Conservation (phyloP, 495 filamentous ascomycete genomes). For the Oidiodendron maius region DNA sequence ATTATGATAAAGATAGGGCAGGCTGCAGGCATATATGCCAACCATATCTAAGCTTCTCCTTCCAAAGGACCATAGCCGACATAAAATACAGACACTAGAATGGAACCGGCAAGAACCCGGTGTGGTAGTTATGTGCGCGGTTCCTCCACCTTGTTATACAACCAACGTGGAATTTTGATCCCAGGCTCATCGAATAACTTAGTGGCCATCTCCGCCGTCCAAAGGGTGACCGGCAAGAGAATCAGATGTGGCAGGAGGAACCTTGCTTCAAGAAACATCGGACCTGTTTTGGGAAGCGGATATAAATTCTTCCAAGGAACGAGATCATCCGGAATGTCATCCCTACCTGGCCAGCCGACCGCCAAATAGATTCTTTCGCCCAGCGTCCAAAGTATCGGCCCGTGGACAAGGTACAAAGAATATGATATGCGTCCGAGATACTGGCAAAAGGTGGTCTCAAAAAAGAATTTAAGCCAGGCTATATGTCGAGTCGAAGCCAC, state of each 20-base stretch:
- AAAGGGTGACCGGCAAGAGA: constrained; percentile 48
- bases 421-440: not conserved
- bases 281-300: constrained; percentile 25
- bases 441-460: not conserved
- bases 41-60: too few species aligned
- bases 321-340: constrained; percentile 18
- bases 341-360: constrained; percentile 36
- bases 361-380: constrained; percentile 44
- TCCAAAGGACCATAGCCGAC: too few species aligned
- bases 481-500: too few species aligned
- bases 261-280: constrained; percentile 45
- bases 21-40: too few species aligned
- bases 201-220: constrained; percentile 47
- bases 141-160: constrained; percentile 39
- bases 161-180: constrained; percentile 45
- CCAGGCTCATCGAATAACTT: constrained; percentile 50
- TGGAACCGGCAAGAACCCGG: too few species aligned
- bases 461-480: too few species aligned
- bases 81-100: too few species aligned
- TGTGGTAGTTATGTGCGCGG: too few species aligned
- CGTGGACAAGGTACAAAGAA: not conserved
- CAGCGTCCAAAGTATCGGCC: constrained; percentile 43
- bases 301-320: constrained; percentile 22
- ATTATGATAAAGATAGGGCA: too few species aligned
- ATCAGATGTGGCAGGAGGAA: constrained; percentile 47